A percentile compares a stretch with the other conserved stretches of the same genome.
These are phyloP conservation scores for Deinandra increscens DNA, from an alignment of 129 eudicot genomes.

Conservation along the genomic window DNA sequence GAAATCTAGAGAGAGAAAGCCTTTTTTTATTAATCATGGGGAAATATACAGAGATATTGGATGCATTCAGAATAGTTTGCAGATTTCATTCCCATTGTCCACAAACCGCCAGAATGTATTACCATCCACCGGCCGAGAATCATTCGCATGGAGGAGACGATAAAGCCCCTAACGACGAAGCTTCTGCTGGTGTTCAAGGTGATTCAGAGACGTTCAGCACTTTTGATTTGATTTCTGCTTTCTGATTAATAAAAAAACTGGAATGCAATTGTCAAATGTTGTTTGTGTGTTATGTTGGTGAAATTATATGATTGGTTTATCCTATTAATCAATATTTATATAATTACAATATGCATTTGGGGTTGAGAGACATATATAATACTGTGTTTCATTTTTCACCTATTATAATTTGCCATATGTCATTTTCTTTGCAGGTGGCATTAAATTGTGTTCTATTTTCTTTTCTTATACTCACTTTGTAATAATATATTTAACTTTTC, in stretches of 20 bases:
- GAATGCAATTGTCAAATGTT: slow-evolving; percentile 20
- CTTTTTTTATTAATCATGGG: slow-evolving; percentile 48
- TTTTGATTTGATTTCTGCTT: slow-evolving; percentile 33
- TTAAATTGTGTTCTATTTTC: too few relatives aligned
- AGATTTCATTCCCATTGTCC: slow-evolving; percentile 93
- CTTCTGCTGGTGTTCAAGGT: slow-evolving; percentile 5
- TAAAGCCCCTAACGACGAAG: slow-evolving; percentile 15
- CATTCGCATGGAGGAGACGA: slow-evolving; percentile 28
- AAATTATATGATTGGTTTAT: slow-evolving; percentile 18
- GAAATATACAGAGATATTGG: slow-evolving; percentile 66
- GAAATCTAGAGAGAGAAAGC: slow-evolving; percentile 30
- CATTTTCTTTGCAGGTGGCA: too few relatives aligned
- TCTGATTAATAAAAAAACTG: slow-evolving; percentile 17
- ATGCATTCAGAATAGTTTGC: slow-evolving; percentile 63
- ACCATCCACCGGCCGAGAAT: slow-evolving; percentile 75
- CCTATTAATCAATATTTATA: not conserved
- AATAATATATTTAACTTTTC: too few relatives aligned
- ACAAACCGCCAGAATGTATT: slow-evolving; percentile 83
- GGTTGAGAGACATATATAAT: too few relatives aligned
- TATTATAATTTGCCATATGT: too few relatives aligned
- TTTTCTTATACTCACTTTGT: too few relatives aligned
- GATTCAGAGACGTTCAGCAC: slow-evolving; percentile 7
- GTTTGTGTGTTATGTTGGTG: slow-evolving; percentile 3
- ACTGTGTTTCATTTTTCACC: too few relatives aligned
- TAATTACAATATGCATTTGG: too few relatives aligned